Evolutionary conservation across 2,329 filamentous ascomycete genomes (phyloP), one percentile per base, ranked within the genome.

Genomic region (Hortaea sp.): DNA sequence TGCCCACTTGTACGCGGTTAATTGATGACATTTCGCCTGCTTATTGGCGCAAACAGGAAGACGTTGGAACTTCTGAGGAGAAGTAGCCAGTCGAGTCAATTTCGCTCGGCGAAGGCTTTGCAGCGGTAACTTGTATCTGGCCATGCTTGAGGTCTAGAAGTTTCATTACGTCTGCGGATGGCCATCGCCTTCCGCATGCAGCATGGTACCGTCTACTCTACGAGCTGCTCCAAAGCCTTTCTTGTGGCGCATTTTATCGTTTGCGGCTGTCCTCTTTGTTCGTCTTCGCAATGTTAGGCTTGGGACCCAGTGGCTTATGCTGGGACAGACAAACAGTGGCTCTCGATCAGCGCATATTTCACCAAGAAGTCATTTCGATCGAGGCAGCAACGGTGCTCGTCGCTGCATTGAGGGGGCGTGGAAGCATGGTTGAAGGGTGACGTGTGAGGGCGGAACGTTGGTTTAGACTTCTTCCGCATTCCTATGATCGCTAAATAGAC

Each of bases 1-100:
- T 51, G 30, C 59, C 59, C 9, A 63, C 56, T 39, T 51, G 48
- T 10, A 56, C 52, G 34, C 45, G 50, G 9, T 41, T 45, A 11
- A 46, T 40, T 32, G 45, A 44, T n/a, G 47, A 29, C 48, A 49
- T 52, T 37, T 3, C 42, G 29, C 32, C 20, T 29, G 11, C 20
- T 32, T 43, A 2, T 13, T 11, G 29, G 44, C 5, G 43, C 28
- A 20, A 28, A 7, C 35, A 27, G 6, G 28, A 6, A 31, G 29
- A 9, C 7, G 2, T 5, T 3, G 27, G 20, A 29, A 45, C 20
- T 20, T 20, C 20, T 20, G 20, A 20, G 20, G 2, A 20, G 20
- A 2, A 20, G 20, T 4, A 20, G 20, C 20, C 20, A 20, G 20
- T 20, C 20, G 20, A 20, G 20, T 20, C 4, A 20, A 20, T 2